Conservation (phyloP, 2,329 filamentous ascomycete genomes). For the Westerdykella aurantiaca region DNA sequence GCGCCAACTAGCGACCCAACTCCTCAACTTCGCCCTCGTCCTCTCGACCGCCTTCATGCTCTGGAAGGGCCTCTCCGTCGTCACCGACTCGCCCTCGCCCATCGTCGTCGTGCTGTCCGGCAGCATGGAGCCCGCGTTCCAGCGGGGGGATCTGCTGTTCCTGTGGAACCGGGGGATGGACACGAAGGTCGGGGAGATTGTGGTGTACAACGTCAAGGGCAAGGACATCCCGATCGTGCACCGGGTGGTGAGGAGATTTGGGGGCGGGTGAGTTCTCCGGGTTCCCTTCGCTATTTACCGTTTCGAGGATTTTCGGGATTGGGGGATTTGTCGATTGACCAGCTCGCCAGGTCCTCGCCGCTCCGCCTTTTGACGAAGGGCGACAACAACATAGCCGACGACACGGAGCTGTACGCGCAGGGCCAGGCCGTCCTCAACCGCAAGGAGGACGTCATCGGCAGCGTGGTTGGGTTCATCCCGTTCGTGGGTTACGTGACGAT, state of each 20-base stretch:
- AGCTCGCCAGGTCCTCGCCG: slow-evolving; percentile 38
- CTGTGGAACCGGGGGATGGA: slow-evolving; percentile 65
- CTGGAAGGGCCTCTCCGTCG: slow-evolving; percentile 76
- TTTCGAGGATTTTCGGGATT: too few species aligned
- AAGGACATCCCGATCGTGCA: slow-evolving; percentile 99
- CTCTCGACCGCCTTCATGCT: slow-evolving; percentile 92
- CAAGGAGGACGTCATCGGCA: slow-evolving; percentile 81
- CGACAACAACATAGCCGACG: slow-evolving; percentile 91
- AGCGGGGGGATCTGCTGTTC: slow-evolving; percentile 69
- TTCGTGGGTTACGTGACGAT: slow-evolving; percentile 98
- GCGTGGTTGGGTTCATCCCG: slow-evolving; percentile 84
- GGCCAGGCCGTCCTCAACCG: slow-evolving; percentile 84
- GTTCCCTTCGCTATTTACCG: too few species aligned
- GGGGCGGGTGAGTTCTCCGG: slow-evolving; percentile 47
- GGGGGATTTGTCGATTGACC: too few species aligned
- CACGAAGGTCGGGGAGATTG: slow-evolving; percentile 65
- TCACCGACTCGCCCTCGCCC: slow-evolving; percentile 59
- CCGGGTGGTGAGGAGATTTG: slow-evolving; percentile 70
- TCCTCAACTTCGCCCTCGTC: slow-evolving; percentile 87
- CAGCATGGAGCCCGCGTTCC: slow-evolving; percentile 79
- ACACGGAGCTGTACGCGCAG: slow-evolving; percentile 81
- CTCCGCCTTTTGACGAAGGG: slow-evolving; percentile 84
- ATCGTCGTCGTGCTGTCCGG: slow-evolving; percentile 81
- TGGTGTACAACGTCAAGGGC: slow-evolving; percentile 77
- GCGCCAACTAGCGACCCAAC: slow-evolving; percentile 72